Evolutionary conservation across 1,284 basidiomycete genomes (phyloP), one percentile per base, ranked within the genome.

Genomic region (Ganoderma sp.): DNA sequence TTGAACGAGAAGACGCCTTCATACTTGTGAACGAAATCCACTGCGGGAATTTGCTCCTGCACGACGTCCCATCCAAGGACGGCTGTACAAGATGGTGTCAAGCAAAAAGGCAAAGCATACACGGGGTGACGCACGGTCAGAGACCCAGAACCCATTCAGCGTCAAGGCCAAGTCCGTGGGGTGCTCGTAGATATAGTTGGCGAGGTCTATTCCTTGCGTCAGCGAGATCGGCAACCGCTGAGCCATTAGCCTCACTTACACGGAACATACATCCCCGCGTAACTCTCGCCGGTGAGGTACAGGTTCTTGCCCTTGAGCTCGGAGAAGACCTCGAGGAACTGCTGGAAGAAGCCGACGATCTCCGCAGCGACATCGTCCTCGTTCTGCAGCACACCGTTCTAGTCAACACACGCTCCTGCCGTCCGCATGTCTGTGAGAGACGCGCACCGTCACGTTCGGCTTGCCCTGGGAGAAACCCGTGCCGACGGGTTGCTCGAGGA

Each of bases 401-500:
- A 22, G 45, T 48, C 48, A 66, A 59, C 22, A 17, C 52, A 57
- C 39, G 12, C 10, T 14, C 1, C 2, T 2, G 7, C 19, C 22
- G 1, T 22, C 37, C 32, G 34, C 52, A 57, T 73, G 15, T 72
- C 78, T 77, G 62, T 2, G 0, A 37, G 61, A 34, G n/a, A 70
- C 79, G 39, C 69, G 41, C 69, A 89, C 89, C 67, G 74, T 81
- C 67, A 90, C 89, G 68, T 89, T 87, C 1, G 91, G 90, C 9
- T 74, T 84, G 6, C 94, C 94, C 71, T 89, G 88, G 0, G 90
- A 90, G 76, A 90, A 95, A 1, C 94, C 94, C 0, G 92, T 94
- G 8, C 92, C 91, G 34, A 94, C 88, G 0, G 94, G 94, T 73
- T 96, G 94, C 74, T 96, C 93, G 7, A 95, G 85, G 84, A 86